Evolutionary conservation across 2,329 filamentous ascomycete species (phyloP).

Genomic region (Didymellaceae sp.): DNA sequence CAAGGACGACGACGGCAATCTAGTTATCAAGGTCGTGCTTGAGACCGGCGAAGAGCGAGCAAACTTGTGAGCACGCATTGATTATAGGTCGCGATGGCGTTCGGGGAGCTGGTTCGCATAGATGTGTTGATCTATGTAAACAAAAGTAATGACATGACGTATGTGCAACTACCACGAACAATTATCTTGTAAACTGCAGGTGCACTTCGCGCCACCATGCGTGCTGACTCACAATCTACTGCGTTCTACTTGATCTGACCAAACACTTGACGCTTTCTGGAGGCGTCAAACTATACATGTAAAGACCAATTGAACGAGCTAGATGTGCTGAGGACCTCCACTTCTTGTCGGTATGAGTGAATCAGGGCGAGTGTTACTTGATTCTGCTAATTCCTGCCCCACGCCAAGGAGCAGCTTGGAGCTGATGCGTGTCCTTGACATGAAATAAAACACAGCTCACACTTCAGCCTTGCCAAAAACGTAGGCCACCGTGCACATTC

Average conservation of each 20-base stretch:
- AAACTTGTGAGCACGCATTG: constrained; percentile 19
- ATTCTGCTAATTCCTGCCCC: too few species aligned
- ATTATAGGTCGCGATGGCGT: neutral
- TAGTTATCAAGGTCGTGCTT: constrained; percentile 74
- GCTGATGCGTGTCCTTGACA: too few species aligned
- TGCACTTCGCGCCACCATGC: neutral
- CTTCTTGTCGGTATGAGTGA: too few species aligned
- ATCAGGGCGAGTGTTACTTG: too few species aligned
- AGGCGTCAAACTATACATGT: too few species aligned
- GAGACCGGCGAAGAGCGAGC: constrained; percentile 48
- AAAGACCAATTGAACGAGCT: too few species aligned
- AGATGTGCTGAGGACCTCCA: too few species aligned
- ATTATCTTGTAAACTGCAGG: neutral
- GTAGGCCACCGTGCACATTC: neutral
- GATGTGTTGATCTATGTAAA: constrained; percentile 4
- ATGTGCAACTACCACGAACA: neutral
- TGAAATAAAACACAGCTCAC: neutral
- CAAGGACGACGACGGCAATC: constrained; percentile 68
- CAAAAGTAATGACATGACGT: constrained; percentile 15
- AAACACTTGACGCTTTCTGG: too few species aligned
- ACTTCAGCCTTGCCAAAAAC: neutral
- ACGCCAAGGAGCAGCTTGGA: too few species aligned
- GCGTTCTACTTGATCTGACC: too few species aligned
- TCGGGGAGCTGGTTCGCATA: neutral
- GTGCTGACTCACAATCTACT: neutral